Percentiles rank a stretch among this genome's conserved stretches.
These are phyloP conservation scores for Sclerotinia borealis DNA, from an alignment of 2,329 filamentous ascomycete genomes.

Conservation along the genomic window DNA sequence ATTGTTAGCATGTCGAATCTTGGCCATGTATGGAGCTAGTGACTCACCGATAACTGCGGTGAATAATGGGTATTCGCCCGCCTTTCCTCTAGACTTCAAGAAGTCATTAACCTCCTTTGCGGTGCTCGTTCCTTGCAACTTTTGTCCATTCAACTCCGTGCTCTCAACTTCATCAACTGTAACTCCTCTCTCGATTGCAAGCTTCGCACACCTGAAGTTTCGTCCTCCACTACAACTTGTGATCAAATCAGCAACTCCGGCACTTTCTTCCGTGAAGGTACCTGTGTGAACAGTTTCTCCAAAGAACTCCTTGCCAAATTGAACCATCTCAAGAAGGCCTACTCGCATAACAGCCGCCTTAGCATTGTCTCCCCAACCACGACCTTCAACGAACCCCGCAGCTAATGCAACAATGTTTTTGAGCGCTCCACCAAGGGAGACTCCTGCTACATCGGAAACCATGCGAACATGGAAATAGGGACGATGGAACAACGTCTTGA, in stretches of 20 bases:
- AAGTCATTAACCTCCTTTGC: slow-evolving; percentile 89
- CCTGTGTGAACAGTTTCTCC: slow-evolving; percentile 69
- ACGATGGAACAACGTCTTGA: slow-evolving; percentile 85
- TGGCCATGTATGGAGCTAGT: not conserved
- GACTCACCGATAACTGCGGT: slow-evolving; percentile 64
- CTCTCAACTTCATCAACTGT: slow-evolving; percentile 82
- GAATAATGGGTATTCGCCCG: slow-evolving; percentile 85
- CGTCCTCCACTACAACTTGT: slow-evolving; percentile 88
- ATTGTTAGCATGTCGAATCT: not conserved
- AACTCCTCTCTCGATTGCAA: slow-evolving; percentile 73
- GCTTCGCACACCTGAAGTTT: slow-evolving; percentile 90
- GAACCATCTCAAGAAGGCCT: slow-evolving; percentile 91
- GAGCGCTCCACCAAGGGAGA: slow-evolving; percentile 86
- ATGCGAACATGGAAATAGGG: slow-evolving; percentile 97
- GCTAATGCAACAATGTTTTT: slow-evolving; percentile 97
- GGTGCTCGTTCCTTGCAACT: slow-evolving; percentile 89
- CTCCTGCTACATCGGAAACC: slow-evolving; percentile 91
- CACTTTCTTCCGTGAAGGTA: slow-evolving; percentile 96
- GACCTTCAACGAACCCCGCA: slow-evolving; percentile 89
- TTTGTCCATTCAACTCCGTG: slow-evolving; percentile 90
- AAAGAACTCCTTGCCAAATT: slow-evolving; percentile 93
- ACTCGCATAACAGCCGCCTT: slow-evolving; percentile 99
- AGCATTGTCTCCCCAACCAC: slow-evolving; percentile 97
- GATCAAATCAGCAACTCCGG: slow-evolving; percentile 91
- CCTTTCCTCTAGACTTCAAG: slow-evolving; percentile 68